A percentile compares a stretch with the other conserved stretches of the same genome.
Evolutionary conservation across 257 asterid genomes (phyloP).

Genomic region (Salvia splendens): DNA sequence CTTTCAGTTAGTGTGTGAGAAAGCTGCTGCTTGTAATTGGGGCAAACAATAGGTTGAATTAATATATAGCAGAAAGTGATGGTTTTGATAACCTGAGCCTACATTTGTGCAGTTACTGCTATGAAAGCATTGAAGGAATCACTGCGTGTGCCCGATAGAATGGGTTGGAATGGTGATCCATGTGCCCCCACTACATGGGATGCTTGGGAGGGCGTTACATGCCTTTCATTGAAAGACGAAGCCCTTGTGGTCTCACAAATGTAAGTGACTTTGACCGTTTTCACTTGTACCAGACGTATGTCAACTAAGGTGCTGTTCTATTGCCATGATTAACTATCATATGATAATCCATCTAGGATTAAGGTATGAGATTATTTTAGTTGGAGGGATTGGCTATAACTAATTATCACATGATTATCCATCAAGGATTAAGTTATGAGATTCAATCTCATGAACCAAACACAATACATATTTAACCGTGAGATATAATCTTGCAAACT

Average conservation of each 20-base stretch:
- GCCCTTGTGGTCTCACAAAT: conserved; percentile 79
- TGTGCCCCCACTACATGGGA: conserved; percentile 98
- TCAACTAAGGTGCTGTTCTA: neutral
- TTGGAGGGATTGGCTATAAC: too few relatives aligned
- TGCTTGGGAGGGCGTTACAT: conserved; percentile 99
- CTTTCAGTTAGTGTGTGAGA: neutral
- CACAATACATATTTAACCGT: too few relatives aligned
- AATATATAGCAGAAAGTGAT: neutral
- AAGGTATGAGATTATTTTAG: too few relatives aligned
- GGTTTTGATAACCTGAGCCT: conserved; percentile 2
- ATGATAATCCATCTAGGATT: too few relatives aligned
- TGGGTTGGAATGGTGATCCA: conserved; percentile 99
- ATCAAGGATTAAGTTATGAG: too few relatives aligned
- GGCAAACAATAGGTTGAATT: neutral
- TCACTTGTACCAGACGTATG: neutral
- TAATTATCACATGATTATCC: too few relatives aligned
- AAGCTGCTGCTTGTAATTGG: neutral
- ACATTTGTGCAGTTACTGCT: conserved; percentile 63
- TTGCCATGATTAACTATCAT: too few relatives aligned
- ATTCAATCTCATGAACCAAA: too few relatives aligned
- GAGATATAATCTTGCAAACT: too few relatives aligned
- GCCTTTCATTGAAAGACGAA: conserved; percentile 58
- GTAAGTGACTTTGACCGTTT: conserved; percentile 40
- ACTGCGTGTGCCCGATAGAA: conserved; percentile 85
- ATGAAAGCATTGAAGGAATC: conserved; percentile 92